phyloP scores from a whole-genome alignment of 768 basidiomycete species.

The Pulveroboletus sp. region DNA sequence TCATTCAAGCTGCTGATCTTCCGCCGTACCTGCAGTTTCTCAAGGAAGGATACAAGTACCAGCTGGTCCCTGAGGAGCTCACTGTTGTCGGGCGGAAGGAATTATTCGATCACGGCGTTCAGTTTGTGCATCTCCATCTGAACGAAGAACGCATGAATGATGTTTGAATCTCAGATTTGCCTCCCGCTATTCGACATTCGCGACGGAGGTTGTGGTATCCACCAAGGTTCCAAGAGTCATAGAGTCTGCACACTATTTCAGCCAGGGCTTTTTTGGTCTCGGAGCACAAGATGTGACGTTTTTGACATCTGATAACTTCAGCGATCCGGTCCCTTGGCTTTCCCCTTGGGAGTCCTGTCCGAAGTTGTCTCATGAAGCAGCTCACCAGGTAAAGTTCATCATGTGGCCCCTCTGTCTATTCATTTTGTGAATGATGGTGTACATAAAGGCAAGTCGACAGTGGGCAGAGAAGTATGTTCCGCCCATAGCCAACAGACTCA shows the following conservation, averaged over 20 bases:
- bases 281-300: constrained; percentile 21
- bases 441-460: constrained; percentile 7
- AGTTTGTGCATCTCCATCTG: constrained; percentile 20
- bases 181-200: constrained; percentile 18
- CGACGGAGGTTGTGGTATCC: constrained; percentile 11
- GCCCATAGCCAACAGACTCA: constrained; percentile 33
- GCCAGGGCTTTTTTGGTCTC: constrained; percentile 36
- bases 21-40: constrained; percentile 34
- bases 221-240: constrained; percentile 24
- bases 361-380: neutral
- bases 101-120: constrained; percentile 39
- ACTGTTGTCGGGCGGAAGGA: constrained; percentile 34
- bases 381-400: neutral
- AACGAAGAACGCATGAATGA: neutral
- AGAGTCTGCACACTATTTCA: constrained; percentile 40
- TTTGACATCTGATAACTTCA: constrained; percentile 30
- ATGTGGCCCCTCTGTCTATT: neutral
- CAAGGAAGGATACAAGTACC: constrained; percentile 32
- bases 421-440: neutral
- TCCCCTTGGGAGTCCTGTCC: constrained; percentile 36
- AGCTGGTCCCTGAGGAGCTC: constrained; percentile 33
- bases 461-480: constrained; percentile 37
- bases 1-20: constrained; percentile 27
- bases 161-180: constrained; percentile 10
- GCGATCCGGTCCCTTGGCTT: constrained; percentile 36